These are phyloP conservation scores for Colletotrichum sp. DNA, from an alignment of 2,329 filamentous ascomycete species.

Conservation along the genomic window DNA sequence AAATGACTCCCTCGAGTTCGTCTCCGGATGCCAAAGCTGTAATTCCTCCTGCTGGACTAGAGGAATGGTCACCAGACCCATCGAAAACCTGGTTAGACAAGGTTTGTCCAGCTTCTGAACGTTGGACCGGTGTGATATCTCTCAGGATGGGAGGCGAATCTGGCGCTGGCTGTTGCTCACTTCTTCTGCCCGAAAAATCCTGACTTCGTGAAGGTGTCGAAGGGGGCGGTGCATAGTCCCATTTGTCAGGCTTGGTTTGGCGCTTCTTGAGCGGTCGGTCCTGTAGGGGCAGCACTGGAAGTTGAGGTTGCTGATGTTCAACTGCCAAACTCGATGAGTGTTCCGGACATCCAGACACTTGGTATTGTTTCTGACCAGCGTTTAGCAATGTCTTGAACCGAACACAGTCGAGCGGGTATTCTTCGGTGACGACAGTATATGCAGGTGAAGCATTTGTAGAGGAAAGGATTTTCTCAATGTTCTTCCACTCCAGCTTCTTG, in stretches of 20 bases:
- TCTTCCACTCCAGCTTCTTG: conserved; percentile 64
- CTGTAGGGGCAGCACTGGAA: neutral
- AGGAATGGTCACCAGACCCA: neutral
- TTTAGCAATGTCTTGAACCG: conserved; percentile 63
- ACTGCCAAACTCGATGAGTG: neutral
- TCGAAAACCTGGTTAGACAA: neutral
- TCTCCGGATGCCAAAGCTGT: conserved; percentile 40
- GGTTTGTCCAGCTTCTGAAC: neutral
- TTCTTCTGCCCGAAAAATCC: conserved; percentile 31
- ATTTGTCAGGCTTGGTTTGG: conserved; percentile 38
- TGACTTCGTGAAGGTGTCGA: conserved; percentile 42
- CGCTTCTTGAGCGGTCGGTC: conserved; percentile 53
- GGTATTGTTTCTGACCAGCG: conserved; percentile 63
- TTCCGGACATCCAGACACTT: conserved; percentile 53
- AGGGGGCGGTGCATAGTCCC: conserved; percentile 41
- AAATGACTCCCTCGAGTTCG: conserved; percentile 68
- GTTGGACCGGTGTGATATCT: neutral
- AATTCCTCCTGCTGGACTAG: neutral
- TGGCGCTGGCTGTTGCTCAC: neutral
- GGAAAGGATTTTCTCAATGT: conserved; percentile 65
- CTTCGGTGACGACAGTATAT: conserved; percentile 66
- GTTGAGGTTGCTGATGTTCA: conserved; percentile 21
- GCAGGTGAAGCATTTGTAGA: conserved; percentile 27
- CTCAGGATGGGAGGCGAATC: neutral
- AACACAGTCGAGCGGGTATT: conserved; percentile 73